Base-by-base conservation (phyloP, 306 rosid genomes). In the Corylus americana region DNA sequence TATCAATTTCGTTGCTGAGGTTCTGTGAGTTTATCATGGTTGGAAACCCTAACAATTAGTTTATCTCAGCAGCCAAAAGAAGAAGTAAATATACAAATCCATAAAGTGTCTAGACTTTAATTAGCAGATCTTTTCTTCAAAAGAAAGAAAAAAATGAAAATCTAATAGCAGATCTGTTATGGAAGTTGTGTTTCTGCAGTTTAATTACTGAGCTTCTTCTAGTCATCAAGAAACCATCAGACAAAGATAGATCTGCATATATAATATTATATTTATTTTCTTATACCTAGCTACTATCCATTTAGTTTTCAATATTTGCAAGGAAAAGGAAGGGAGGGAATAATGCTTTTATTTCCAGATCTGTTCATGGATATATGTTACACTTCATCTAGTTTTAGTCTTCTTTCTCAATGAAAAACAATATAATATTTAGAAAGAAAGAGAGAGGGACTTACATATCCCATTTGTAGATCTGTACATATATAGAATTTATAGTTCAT, bases 1-100 rank as follows among this genome's bases (percentile, higher is more conserved):
- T 89, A 44, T 91, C 97, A 77, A 95, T 78, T 89, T 95, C 98
- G 73, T 84, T 87, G 90, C 85, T 83, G 49, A 95, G 89, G 83
- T 89, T 90, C 98, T 95, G 90, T 53, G 45, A 77, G 83, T 89
- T 77, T 55, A 74, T 51, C 37, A 54, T n/a, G 59, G 13, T 49
- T 50, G 66, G 25, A 70, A 77, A 86, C 29, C 80, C 72, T 69
- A 74, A 76, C 10, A 58, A 6, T 44, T 35, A 64, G 42, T 63
- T 66, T 71, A 25, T 13, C 47, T 70, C 35, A 35, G 10, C 18
- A 58, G 62, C 49, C 9, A 50, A 74, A 6, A 18, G 18, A 2
- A 61, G 37, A n/a, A 59, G 3, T 48, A 59, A 75, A 75, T 17
- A 7, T 45, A 22, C 47, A 63, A 63, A 37, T 58, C 69, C 27